A percentile compares a stretch with the other conserved stretches of the same genome.
These are phyloP conservation scores for Aurifilum marmelostoma DNA, from an alignment of 2,329 filamentous ascomycete genomes.

Conservation along the genomic window DNA sequence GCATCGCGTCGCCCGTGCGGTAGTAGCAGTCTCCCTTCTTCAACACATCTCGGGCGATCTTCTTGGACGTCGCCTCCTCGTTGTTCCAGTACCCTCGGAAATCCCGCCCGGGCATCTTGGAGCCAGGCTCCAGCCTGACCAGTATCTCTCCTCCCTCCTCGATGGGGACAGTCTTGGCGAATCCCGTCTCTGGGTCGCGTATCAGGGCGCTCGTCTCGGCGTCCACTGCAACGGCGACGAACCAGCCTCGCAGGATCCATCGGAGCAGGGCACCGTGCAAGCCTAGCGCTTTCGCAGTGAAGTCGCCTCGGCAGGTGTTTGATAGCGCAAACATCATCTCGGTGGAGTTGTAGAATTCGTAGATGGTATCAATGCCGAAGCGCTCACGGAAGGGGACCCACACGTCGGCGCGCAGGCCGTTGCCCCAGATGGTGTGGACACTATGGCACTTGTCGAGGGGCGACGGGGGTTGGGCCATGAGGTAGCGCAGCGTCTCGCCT, in stretches of 20 bases:
- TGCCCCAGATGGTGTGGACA: conserved; percentile 65
- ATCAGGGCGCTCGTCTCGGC: conserved; percentile 68
- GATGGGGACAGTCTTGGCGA: conserved; percentile 65
- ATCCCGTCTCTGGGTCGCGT: conserved; percentile 69
- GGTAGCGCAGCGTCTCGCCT: conserved; percentile 75
- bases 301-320: conserved; percentile 65
- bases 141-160: conserved; percentile 76
- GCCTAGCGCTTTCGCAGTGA: conserved; percentile 66
- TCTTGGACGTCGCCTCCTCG: conserved; percentile 66
- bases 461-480: conserved; percentile 69
- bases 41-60: conserved; percentile 67
- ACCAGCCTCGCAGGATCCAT: conserved; percentile 53
- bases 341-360: conserved; percentile 78
- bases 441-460: conserved; percentile 62
- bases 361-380: conserved; percentile 64
- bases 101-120: conserved; percentile 46
- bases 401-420: conserved; percentile 70
- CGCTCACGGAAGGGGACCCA: conserved; percentile 67
- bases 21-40: conserved; percentile 70
- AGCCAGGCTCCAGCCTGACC: conserved; percentile 53
- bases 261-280: conserved; percentile 70
- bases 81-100: conserved; percentile 76
- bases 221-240: conserved; percentile 71
- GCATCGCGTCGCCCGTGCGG: conserved; percentile 68
- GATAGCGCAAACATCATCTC: conserved; percentile 69